Evolutionary conservation across 2,329 filamentous ascomycete species (phyloP).

Genomic region (Paracoccidioides brasiliensis): DNA sequence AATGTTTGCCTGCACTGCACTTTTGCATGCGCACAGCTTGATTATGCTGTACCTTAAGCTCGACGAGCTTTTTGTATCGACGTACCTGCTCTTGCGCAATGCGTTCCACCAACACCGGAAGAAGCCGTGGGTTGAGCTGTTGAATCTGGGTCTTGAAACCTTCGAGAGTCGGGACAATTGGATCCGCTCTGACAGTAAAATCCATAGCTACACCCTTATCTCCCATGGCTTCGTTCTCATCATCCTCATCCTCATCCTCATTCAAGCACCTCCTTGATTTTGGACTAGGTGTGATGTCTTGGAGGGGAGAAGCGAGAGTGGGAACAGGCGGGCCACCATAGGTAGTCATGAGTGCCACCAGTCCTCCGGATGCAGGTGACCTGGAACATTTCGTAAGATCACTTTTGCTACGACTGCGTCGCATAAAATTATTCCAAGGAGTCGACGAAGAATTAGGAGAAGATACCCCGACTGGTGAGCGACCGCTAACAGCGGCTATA

Average conservation of each 20-base stretch:
- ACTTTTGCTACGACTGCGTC: slow-evolving; percentile 43
- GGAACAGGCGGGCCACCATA: slow-evolving; percentile 47
- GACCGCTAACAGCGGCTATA: slow-evolving; percentile 35
- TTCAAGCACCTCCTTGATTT: slow-evolving; percentile 18
- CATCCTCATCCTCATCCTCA: slow-evolving; percentile 32
- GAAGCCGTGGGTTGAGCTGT: slow-evolving; percentile 59
- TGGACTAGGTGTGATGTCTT: slow-evolving; percentile 13
- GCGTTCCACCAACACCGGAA: slow-evolving; percentile 58
- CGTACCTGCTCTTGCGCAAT: slow-evolving; percentile 69
- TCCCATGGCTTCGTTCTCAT: slow-evolving; percentile 44
- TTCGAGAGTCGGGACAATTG: slow-evolving; percentile 56
- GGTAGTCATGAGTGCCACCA: slow-evolving; percentile 43
- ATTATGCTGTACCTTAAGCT: slow-evolving; percentile 56
- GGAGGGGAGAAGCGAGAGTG: slow-evolving; percentile 38
- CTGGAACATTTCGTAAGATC: slow-evolving; percentile 36
- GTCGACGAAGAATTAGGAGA: slow-evolving; percentile 24
- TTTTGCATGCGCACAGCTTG: slow-evolving; percentile 41
- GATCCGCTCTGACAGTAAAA: slow-evolving; percentile 48
- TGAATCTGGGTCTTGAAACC: slow-evolving; percentile 67
- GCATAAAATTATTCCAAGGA: slow-evolving; percentile 36
- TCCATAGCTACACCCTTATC: slow-evolving; percentile 51
- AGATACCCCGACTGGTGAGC: slow-evolving; percentile 45
- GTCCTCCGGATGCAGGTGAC: slow-evolving; percentile 24
- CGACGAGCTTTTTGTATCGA: slow-evolving; percentile 66
- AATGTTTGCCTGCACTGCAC: slow-evolving; percentile 51